phyloP scores from a whole-genome alignment of 1,284 basidiomycete genomes.

The Cutaneotrichosporon sp. region DNA sequence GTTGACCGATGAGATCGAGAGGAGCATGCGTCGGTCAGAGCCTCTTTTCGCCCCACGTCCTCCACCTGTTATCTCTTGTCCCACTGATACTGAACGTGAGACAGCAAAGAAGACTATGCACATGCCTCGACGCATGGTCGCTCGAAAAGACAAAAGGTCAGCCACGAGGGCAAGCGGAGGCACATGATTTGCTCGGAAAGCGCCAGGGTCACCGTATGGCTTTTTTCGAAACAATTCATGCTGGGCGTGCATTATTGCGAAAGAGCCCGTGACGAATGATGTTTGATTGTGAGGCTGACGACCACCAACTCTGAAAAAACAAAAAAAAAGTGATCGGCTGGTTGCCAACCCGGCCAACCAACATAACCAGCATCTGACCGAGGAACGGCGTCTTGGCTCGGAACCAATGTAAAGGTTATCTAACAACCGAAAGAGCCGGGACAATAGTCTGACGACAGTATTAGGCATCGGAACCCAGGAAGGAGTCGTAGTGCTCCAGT shows the following conservation, averaged over 20 bases:
- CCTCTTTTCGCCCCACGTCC: neutral
- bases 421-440: neutral
- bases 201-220: neutral
- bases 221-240: neutral
- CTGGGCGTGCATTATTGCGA: neutral
- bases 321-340: neutral
- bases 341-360: neutral
- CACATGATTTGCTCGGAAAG: neutral
- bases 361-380: neutral
- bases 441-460: neutral
- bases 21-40: neutral
- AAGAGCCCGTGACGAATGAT: neutral
- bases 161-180: neutral
- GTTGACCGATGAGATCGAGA: neutral
- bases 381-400: neutral
- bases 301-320: no score
- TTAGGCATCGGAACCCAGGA: neutral
- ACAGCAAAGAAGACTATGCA: neutral
- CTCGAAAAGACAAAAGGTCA: neutral
- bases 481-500: no score
- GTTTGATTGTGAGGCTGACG: neutral
- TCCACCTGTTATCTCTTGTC: neutral
- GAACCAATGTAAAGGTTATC: neutral
- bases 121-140: neutral
- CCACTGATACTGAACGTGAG: neutral